Base-by-base conservation (phyloP, 1,284 basidiomycete species). In the Athelia sp. region DNA sequence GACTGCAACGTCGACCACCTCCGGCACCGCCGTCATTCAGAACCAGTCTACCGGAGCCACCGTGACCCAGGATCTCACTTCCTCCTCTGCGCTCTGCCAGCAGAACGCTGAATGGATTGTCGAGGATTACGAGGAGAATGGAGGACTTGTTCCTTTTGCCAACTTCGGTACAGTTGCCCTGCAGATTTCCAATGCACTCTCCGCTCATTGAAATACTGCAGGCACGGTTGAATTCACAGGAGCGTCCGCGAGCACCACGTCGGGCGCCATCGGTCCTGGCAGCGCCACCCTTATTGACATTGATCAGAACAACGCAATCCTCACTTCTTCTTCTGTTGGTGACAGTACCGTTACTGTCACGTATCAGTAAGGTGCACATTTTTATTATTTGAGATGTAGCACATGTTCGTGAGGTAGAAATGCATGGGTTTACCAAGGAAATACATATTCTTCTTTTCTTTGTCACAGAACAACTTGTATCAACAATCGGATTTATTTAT, bases 161-260 rank as follows among this genome's bases (percentile, higher is more conserved):
- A 59, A 65, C 63, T 65, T 60, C 50, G 60, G 60, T 54, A 56
- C 58, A 50, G 57, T 62, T 54, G 56, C 56, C 45, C n/a, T n/a
- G n/a, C n/a, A n/a, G n/a, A n/a, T n/a, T n/a, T n/a, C n/a, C n/a
- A n/a, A n/a, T n/a, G n/a, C n/a, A n/a, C n/a, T n/a, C n/a, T n/a
- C n/a, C n/a, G n/a, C n/a, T n/a, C n/a, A n/a, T n/a, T n/a, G n/a
- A n/a, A n/a, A n/a, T n/a, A n/a, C n/a, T n/a, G n/a, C n/a, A n/a
- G n/a, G n/a, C n/a, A n/a, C n/a, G n/a, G n/a, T n/a, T n/a, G n/a
- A n/a, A n/a, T 59, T 61, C 47, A 44, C 55, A 15, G 55, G 52
- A 51, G 55, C 62, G 45, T 31, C 43, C n/a, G 48, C 53, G 9
- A 45, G 21, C n/a, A 45, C 38, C 19, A 29, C 31, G 32, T 43